Percentiles rank a stretch among this genome's conserved stretches.
phyloP scores from a whole-genome alignment of 169 alveolate genomes.

The Ichthyophthirius multifiliis region DNA sequence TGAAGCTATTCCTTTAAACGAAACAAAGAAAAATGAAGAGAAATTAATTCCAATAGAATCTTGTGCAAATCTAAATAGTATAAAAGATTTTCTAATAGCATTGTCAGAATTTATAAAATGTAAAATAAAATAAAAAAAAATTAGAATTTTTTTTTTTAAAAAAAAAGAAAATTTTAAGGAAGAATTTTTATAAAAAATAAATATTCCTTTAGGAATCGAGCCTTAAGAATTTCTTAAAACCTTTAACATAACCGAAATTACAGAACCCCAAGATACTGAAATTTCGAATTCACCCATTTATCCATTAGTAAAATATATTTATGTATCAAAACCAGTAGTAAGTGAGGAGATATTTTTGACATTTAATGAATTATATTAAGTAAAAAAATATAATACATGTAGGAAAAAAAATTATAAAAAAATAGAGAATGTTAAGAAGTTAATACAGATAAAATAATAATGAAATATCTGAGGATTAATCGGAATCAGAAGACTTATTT shows the following conservation, averaged over 20 bases:
- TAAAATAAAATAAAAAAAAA: not conserved
- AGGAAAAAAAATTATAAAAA: not conserved
- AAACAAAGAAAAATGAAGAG: not conserved
- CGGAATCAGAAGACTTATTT: not conserved
- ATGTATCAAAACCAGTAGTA: not conserved
- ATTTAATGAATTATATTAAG: not conserved
- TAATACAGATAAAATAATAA: not conserved
- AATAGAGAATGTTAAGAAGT: not conserved
- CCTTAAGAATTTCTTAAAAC: conserved; percentile 7
- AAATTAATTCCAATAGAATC: not conserved
- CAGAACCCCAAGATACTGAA: conserved; percentile 1
- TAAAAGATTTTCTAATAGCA: not conserved
- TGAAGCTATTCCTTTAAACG: not conserved
- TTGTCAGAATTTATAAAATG: conserved; percentile 12
- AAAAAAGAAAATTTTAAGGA: not conserved
- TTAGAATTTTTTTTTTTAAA: not conserved
- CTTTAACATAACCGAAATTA: not conserved
- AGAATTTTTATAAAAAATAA: conserved; percentile 10
- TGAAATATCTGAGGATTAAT: not conserved
- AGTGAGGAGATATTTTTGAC: not conserved
- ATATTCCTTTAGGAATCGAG: conserved; percentile 10
- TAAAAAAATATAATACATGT: not conserved
- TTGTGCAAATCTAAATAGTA: conserved; percentile 12
- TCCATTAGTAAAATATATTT: not conserved
- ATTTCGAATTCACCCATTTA: conserved; percentile 13